Evolutionary conservation across 2,329 filamentous ascomycete genomes (phyloP).

Genomic region (Aciculosporium take): DNA sequence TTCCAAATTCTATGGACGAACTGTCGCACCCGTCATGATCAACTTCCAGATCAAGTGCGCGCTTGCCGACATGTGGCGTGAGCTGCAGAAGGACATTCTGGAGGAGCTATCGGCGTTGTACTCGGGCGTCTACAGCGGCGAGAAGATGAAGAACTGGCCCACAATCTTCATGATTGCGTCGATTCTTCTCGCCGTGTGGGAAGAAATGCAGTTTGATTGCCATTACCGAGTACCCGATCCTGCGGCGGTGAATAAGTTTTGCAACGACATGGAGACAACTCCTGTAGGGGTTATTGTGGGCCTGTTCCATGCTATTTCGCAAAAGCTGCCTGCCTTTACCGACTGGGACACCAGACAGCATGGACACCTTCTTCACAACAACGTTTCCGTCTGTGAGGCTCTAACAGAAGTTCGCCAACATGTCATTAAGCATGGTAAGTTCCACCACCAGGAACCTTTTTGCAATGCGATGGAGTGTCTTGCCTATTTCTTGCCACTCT

Average conservation of each 20-base stretch:
- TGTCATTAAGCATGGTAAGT: slow-evolving; percentile 84
- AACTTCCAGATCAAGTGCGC: slow-evolving; percentile 99
- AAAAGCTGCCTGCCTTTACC: slow-evolving; percentile 81
- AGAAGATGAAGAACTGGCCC: slow-evolving; percentile 97
- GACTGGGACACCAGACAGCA: slow-evolving; percentile 93
- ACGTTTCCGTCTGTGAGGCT: slow-evolving; percentile 80
- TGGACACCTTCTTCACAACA: slow-evolving; percentile 80
- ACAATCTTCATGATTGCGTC: slow-evolving; percentile 96
- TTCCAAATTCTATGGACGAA: slow-evolving; percentile 81
- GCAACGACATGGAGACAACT: slow-evolving; percentile 88
- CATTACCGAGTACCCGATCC: slow-evolving; percentile 86
- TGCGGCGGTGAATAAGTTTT: slow-evolving; percentile 81
- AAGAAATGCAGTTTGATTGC: slow-evolving; percentile 97
- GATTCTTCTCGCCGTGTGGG: slow-evolving; percentile 87
- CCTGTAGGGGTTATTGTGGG: slow-evolving; percentile 94
- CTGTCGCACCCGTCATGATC: slow-evolving; percentile 93
- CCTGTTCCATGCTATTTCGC: slow-evolving; percentile 93
- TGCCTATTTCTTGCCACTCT: neutral
- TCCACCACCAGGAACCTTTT: too few relatives aligned
- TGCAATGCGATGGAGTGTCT: too few relatives aligned
- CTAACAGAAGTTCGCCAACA: slow-evolving; percentile 92
- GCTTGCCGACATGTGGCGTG: slow-evolving; percentile 95
- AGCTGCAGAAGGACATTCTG: slow-evolving; percentile 88
- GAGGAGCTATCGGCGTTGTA: slow-evolving; percentile 87
- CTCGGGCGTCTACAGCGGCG: slow-evolving; percentile 94